Base-by-base conservation (phyloP, 345 rosid species). In the Ceriops decandra region DNA sequence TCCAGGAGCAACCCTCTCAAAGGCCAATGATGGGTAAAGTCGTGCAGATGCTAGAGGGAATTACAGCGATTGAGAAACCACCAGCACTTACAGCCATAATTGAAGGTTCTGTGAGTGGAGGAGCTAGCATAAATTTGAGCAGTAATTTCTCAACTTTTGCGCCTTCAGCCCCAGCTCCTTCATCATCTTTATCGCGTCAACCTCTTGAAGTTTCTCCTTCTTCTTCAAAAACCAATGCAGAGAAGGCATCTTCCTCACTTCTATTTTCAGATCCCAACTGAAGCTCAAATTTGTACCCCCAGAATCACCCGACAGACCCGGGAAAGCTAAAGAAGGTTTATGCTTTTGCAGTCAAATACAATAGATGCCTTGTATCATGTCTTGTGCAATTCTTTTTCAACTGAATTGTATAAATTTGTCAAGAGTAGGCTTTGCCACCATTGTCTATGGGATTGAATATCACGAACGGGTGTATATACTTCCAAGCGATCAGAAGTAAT, bases 151-250 rank as follows among this genome's bases (percentile, higher is more conserved):
- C 92, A 20, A 76, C 91, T 22, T 64, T 74, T 71, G 72, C 79
- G 21, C 57, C 80, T 56, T 77, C 81, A 17, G 80, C 79, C 63
- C 84, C 56, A 2, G 79, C 68, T 35, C 79, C 79, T 19, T 80
- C 87, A 21, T 83, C 87, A 19, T 83, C 86, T 21, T 84, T 83
- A 0, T 85, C 90, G 6, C 67, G 27, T 68, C 87, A 76, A 26
- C 76, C 79, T 32, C 66, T 64, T 28, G 90, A 76, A 19, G 71
- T 76, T 64, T 74, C 87, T 13, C 81, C 88, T 31, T 58, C 76
- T 0, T 80, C 64, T 74, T 81, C 88, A 26, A 83, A 68, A 28
- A 74, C 68, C 59, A 66, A 64, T 30, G 70, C 22, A 10, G 84
- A 79, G 68, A 82, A 68, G 72, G 72, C 78, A 26, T 68, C 79